phyloP scores from a whole-genome alignment of 805 yeast species.

The Lipomyces sp. region DNA sequence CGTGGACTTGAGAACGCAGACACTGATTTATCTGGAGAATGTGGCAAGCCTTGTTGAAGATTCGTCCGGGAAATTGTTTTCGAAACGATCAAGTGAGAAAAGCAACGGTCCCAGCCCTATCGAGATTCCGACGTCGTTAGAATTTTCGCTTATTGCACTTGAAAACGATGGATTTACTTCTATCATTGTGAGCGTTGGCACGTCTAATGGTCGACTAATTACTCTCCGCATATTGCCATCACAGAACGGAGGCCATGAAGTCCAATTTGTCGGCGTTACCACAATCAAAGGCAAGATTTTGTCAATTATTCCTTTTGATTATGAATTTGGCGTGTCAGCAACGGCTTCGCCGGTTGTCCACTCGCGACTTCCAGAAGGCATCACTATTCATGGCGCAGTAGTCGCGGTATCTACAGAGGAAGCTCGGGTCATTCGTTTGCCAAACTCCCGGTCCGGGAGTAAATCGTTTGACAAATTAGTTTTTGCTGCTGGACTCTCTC shows the following conservation, averaged over 20 bases:
- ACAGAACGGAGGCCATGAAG: constrained; percentile 58
- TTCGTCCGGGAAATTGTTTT: background rate
- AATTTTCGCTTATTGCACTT: constrained; percentile 68
- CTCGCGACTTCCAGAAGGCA: constrained; percentile 58
- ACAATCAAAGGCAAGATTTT: constrained; percentile 53
- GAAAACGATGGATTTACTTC: constrained; percentile 69
- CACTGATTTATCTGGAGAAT: constrained; percentile 41
- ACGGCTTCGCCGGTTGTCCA: constrained; percentile 59
- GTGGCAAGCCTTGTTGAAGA: constrained; percentile 8
- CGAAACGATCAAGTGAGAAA: background rate
- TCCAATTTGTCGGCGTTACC: constrained; percentile 48
- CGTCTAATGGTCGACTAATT: constrained; percentile 66
- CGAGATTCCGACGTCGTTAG: constrained; percentile 52
- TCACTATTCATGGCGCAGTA: constrained; percentile 58
- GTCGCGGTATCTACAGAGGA: constrained; percentile 57
- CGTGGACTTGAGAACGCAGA: constrained; percentile 63
- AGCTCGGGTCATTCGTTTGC: constrained; percentile 58
- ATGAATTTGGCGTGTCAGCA: constrained; percentile 60
- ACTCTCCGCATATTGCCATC: constrained; percentile 65
- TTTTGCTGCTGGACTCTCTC: constrained; percentile 51
- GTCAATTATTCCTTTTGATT: constrained; percentile 56
- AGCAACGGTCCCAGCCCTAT: constrained; percentile 5
- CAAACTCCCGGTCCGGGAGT: constrained; percentile 61
- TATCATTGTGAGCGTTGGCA: constrained; percentile 71
- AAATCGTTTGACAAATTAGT: constrained; percentile 53